Evolutionary conservation across 805 yeast genomes (phyloP), one percentile per base, ranked within the genome.

Genomic region (Nakazawaea ishiwadae): DNA sequence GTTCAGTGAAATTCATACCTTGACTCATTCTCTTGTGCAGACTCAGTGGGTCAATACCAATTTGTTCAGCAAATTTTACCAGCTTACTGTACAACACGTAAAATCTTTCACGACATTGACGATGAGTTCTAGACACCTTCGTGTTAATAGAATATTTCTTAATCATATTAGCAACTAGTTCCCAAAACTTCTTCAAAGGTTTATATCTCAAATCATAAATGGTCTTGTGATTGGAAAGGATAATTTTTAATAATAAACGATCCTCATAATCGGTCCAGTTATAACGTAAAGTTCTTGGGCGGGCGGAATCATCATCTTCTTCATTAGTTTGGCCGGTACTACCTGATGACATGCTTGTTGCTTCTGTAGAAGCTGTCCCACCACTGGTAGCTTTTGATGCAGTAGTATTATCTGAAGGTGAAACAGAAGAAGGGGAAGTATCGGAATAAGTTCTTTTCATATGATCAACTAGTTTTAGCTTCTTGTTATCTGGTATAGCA

Each of bases 111-210:
- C 44, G 35, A 29, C 44, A 42, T 23, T 42, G 44, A 21, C 44
- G 31, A 36, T 42, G 44, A 19, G 37, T 42, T 28, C 44, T 36
- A 6, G 37, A 32, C 15, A 42, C 26, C 16, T 32, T 42, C n/a
- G 37, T 15, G 18, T 32, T 37, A 14, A 40, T 23, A 4, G 39
- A 29, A 18, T n/a, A 35, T 4, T 29, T 27, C 17, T 30, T 34
- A n/a, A 40, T 35, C 35, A 29, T 35, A 3, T 30, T 31, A 12
- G 40, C 31, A 4, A 38, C 37, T 12, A 44, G 27, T 28, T 44
- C 48, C 48, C 48, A 44, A 41, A 44, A 44, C 29, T 31, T 40
- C 24, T 41, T 41, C 34, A 42, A 37, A 16, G 41, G 44, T 20
- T 42, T 37, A 18, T 20, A 17, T 16, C 30, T 18, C n/a, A 42